phyloP scores from a whole-genome alignment of 345 rosid species.

The Noccaea bulbosa region DNA sequence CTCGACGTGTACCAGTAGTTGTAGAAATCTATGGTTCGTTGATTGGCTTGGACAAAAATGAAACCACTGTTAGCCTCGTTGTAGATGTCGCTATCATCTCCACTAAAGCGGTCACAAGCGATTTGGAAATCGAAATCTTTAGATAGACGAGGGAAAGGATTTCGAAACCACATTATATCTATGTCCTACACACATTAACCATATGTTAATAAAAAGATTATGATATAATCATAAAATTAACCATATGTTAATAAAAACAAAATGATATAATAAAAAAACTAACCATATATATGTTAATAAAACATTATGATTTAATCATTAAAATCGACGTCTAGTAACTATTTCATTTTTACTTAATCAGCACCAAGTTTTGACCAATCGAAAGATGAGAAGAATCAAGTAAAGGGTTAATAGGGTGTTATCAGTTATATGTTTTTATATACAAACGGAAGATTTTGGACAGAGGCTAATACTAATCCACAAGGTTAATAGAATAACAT shows the following conservation, averaged over 20 bases:
- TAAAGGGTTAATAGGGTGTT: too few species aligned
- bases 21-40: constrained; percentile 59
- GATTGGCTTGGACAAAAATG: constrained; percentile 59
- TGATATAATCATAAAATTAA: neutral
- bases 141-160: constrained; percentile 66
- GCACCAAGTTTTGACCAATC: neutral
- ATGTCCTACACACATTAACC: constrained; percentile 54
- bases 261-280: neutral
- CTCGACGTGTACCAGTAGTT: constrained; percentile 67
- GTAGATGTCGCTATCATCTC: constrained; percentile 40
- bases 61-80: constrained; percentile 76
- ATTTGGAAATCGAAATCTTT: constrained; percentile 68
- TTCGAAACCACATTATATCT: constrained; percentile 74
- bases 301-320: neutral
- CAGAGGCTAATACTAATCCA: neutral
- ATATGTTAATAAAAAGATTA: neutral
- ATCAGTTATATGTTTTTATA: too few species aligned
- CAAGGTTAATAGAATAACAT: neutral
- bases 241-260: too few species aligned
- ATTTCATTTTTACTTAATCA: neutral
- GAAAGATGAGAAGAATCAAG: neutral
- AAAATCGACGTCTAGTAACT: neutral
- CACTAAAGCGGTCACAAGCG: constrained; percentile 60
- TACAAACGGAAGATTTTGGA: too few species aligned
- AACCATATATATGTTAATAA: too few species aligned